Percentiles rank a stretch among this genome's conserved stretches.
Evolutionary conservation across 2,329 filamentous ascomycete species (phyloP).

Genomic region (Diaporthe sp.): DNA sequence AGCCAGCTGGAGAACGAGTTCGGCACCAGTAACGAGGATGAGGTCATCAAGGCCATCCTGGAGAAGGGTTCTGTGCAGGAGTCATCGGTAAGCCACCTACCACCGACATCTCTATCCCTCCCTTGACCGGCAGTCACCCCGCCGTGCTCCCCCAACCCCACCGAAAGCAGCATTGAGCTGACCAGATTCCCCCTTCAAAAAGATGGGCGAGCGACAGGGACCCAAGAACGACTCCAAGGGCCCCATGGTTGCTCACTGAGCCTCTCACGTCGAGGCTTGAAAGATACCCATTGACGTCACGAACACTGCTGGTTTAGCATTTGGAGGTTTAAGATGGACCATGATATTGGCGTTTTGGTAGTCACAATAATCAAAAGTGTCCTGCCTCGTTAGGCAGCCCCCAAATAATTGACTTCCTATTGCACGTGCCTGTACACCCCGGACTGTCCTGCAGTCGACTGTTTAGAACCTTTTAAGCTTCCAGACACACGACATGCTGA

Average conservation of each 20-base stretch:
- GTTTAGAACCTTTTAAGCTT: neutral
- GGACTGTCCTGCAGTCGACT: neutral
- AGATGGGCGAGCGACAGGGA: constrained; percentile 67
- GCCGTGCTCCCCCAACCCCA: neutral
- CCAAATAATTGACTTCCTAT: neutral
- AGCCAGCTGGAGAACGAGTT: constrained; percentile 86
- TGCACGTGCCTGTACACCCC: neutral
- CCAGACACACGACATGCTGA: too few relatives aligned
- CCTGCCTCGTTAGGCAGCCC: constrained; percentile 15
- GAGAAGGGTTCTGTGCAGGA: constrained; percentile 79
- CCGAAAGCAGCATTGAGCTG: constrained; percentile 14
- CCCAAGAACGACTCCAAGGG: constrained; percentile 65
- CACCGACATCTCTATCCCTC: neutral
- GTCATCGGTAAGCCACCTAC: constrained; percentile 55
- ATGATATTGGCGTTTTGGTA: constrained; percentile 25
- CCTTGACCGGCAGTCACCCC: neutral
- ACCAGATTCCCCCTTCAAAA: constrained; percentile 28
- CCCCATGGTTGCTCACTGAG: constrained; percentile 57
- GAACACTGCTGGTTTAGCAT: constrained; percentile 21
- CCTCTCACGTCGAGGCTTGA: constrained; percentile 19
- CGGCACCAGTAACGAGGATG: constrained; percentile 82
- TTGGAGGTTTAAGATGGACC: constrained; percentile 28
- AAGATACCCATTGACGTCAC: constrained; percentile 38
- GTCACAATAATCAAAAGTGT: constrained; percentile 23
- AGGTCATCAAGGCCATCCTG: constrained; percentile 85